phyloP scores from a whole-genome alignment of 495 filamentous ascomycete species.

The Astrothelium macrocarpum region DNA sequence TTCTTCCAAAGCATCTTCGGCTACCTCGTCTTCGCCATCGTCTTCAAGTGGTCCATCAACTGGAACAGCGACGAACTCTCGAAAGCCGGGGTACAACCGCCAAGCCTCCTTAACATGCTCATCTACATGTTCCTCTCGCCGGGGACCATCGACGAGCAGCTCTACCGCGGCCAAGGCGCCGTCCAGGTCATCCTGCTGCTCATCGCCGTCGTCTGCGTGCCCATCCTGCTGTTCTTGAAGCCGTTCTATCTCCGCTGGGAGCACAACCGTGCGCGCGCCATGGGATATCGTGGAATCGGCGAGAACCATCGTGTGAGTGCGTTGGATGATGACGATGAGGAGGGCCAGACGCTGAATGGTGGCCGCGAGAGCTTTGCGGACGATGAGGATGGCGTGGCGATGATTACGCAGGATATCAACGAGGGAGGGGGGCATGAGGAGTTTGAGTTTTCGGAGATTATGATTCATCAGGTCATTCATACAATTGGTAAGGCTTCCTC shows the following conservation, averaged over 20 bases:
- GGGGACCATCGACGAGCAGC: slow-evolving; percentile 57
- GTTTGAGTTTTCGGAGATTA: slow-evolving; percentile 90
- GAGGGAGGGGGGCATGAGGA: slow-evolving; percentile 78
- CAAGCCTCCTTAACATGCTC: slow-evolving; percentile 92
- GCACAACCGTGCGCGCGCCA: slow-evolving; percentile 75
- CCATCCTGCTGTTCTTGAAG: slow-evolving; percentile 87
- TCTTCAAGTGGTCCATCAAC: slow-evolving; percentile 94
- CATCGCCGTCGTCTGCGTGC: slow-evolving; percentile 75
- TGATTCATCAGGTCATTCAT: slow-evolving; percentile 99
- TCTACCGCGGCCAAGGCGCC: slow-evolving; percentile 65
- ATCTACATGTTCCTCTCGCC: slow-evolving; percentile 99
- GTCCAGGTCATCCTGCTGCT: slow-evolving; percentile 77
- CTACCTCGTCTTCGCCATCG: slow-evolving; percentile 83
- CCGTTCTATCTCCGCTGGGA: slow-evolving; percentile 87
- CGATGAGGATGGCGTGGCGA: slow-evolving; percentile 78
- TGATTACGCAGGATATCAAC: slow-evolving; percentile 79
- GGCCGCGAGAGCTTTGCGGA: slow-evolving; percentile 65
- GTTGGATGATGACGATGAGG: slow-evolving; percentile 72
- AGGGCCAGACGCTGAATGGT: slow-evolving; percentile 42
- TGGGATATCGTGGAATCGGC: slow-evolving; percentile 86
- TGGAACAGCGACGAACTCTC: slow-evolving; percentile 58
- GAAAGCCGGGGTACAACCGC: too few species aligned
- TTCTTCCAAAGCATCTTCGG: slow-evolving; percentile 99
- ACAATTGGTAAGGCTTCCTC: slow-evolving; percentile 65
- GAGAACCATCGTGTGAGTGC: slow-evolving; percentile 78